Base-by-base conservation (phyloP, 176 grass and related monocot species). In the Hordeum marinum region DNA sequence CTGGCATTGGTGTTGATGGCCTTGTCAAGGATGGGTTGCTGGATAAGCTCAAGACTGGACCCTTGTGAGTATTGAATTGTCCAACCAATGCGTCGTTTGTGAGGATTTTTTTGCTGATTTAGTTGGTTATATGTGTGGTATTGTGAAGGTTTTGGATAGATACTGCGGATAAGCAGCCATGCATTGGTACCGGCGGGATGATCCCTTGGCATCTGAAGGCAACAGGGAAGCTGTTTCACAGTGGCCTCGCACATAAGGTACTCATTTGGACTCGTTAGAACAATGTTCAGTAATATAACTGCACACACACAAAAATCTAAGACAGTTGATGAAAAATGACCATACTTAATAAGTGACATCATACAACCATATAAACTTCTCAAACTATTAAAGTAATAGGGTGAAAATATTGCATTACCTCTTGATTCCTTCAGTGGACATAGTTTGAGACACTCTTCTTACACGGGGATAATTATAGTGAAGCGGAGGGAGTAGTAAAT, bases 201-300 rank as follows among this genome's bases (percentile, higher is more conserved):
- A 95, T 98, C 77, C 31, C 88, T 31, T 98, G 96, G 96, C 90
- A 89, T 87, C 88, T 99, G 25, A 93, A 93, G 82, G 90, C 91
- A 66, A 94, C 86, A 60, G 96, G 96, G 63, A 99, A 99, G 61
- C 87, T 96, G 14, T 99, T 99, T 83, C 96, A 99, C 80, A 99
- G 96, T 88, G 93, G 96, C 68, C 90, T 99, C 5, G 88, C 96
- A 45, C 89, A 99, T 85, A 99, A 99, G 93, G 96, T 98, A 87
- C 54, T 75, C 48, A 70, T 63, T 88, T 29, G 60, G 82, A 68
- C 3, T 77, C 39, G 17, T 75, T n/a, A 39, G 17, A 54, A 13
- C 55, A 37, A 11, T 80, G 46, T 74, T 74, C 17, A 74, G 71
- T 29, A 48, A 57, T 57, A 2, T 73, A 48, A 5, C 24, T 48